Percentiles rank a stretch among this genome's conserved stretches.
Conservation (phyloP, 768 basidiomycete genomes). For the Holtermannia corniformis region DNA sequence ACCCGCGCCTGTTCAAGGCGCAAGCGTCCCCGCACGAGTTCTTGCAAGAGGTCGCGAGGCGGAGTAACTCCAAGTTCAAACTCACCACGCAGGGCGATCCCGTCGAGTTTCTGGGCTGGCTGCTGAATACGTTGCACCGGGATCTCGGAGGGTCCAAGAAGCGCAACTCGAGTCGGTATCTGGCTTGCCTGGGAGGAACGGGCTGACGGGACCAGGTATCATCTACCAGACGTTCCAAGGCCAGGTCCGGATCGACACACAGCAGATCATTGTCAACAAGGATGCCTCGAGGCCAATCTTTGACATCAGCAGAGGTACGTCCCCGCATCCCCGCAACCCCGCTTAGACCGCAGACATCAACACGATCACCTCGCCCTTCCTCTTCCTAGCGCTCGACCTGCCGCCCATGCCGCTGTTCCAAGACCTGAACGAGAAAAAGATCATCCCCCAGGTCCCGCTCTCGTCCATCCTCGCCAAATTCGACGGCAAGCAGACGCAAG, state of each 20-base stretch:
- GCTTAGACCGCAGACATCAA: slow-evolving; percentile 60
- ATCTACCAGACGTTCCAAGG: slow-evolving; percentile 93
- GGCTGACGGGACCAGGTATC: slow-evolving; percentile 47
- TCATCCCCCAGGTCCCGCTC: slow-evolving; percentile 93
- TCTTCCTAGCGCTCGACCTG: slow-evolving; percentile 90
- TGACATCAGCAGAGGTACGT: slow-evolving; percentile 81
- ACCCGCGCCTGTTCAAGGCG: slow-evolving; percentile 88
- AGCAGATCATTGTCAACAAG: slow-evolving; percentile 79
- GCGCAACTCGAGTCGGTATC: slow-evolving; percentile 69
- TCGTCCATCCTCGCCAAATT: slow-evolving; percentile 85
- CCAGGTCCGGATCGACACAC: slow-evolving; percentile 81
- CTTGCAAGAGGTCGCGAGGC: slow-evolving; percentile 86
- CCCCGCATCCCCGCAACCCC: not conserved
- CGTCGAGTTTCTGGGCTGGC: slow-evolving; percentile 88
- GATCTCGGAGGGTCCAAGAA: slow-evolving; percentile 93
- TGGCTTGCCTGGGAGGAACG: not conserved
- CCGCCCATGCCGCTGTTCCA: slow-evolving; percentile 97
- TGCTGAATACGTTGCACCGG: slow-evolving; percentile 84
- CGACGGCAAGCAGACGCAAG: slow-evolving; percentile 81
- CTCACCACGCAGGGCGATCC: slow-evolving; percentile 94
- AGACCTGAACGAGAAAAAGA: slow-evolving; percentile 92
- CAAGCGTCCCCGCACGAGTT: slow-evolving; percentile 99
- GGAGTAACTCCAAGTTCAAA: slow-evolving; percentile 80
- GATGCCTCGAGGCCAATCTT: slow-evolving; percentile 76
- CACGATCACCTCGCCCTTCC: slow-evolving; percentile 73